A percentile compares a stretch with the other conserved stretches of the same genome.
Evolutionary conservation across 2,329 filamentous ascomycete genomes (phyloP).

Genomic region (Alternaria sp.): DNA sequence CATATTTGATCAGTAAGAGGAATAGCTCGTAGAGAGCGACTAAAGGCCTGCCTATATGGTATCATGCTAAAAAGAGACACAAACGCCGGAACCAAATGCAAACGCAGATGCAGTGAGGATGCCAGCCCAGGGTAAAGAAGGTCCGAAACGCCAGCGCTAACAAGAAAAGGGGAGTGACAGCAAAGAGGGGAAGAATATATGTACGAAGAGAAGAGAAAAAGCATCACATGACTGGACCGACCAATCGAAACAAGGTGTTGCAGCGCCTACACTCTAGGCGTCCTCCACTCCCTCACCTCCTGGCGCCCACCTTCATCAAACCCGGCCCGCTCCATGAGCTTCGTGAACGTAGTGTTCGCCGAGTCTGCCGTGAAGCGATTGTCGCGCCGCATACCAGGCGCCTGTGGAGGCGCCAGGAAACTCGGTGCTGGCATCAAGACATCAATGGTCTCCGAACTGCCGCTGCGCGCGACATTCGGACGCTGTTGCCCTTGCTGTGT

Average conservation of each 20-base stretch:
- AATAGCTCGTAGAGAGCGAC: not conserved
- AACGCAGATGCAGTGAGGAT: not conserved
- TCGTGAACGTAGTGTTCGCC: constrained; percentile 48
- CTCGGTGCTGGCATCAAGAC: constrained; percentile 50
- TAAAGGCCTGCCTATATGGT: constrained; percentile 15
- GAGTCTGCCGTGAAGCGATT: constrained; percentile 41
- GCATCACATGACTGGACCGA: not conserved
- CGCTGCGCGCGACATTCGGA: constrained; percentile 25
- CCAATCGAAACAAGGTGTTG: not conserved
- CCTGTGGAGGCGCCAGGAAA: constrained; percentile 42
- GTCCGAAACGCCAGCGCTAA: constrained; percentile 15
- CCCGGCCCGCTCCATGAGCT: constrained; percentile 52
- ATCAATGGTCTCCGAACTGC: constrained; percentile 53
- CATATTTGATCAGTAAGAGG: not conserved
- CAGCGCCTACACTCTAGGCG: constrained; percentile 11
- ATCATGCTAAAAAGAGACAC: constrained; percentile 8
- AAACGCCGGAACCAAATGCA: constrained; percentile 3
- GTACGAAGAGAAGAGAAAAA: not conserved
- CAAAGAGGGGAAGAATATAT: not conserved
- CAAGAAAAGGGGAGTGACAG: not conserved
- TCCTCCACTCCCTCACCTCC: constrained; percentile 36
- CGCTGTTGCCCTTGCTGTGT: constrained; percentile 2
- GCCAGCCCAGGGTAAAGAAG: not conserved
- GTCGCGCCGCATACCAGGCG: constrained; percentile 36
- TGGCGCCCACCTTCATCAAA: constrained; percentile 41